Conservation (phyloP, 345 rosid genomes). For the Hibiscus mutabilis region DNA sequence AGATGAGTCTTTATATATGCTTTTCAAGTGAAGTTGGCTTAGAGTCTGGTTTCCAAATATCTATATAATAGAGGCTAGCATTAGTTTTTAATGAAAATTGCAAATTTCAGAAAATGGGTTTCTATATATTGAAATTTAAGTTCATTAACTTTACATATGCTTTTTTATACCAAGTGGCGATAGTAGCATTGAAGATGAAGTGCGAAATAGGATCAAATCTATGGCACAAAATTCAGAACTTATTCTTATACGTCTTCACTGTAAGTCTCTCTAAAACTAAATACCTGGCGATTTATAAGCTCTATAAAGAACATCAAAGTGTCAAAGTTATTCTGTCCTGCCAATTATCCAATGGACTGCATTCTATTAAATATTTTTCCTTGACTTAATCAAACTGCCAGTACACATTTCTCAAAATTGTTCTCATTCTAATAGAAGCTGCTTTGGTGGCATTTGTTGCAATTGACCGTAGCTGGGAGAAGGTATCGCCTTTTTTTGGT, state of each 20-base stretch:
- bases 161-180: not conserved
- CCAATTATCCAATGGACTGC: not conserved
- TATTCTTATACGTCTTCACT: not conserved
- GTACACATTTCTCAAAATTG: conserved; percentile 62
- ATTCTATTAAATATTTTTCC: conserved; percentile 14
- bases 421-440: conserved; percentile 62
- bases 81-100: not conserved
- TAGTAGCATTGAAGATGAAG: not conserved
- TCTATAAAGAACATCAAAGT: not conserved
- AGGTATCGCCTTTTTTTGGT: conserved; percentile 35
- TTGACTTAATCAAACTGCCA: conserved; percentile 27
- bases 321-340: not conserved
- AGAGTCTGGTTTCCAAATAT: not conserved
- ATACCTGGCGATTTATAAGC: not conserved
- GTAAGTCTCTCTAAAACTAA: not conserved
- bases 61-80: not conserved
- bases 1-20: not conserved
- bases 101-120: not conserved
- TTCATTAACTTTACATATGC: too few species aligned
- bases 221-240: not conserved
- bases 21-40: not conserved
- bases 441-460: conserved; percentile 70
- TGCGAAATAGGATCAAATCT: not conserved
- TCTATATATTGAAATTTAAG: too few species aligned
- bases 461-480: conserved; percentile 74